These are phyloP conservation scores for Helenozyma rhizophorensis DNA, from an alignment of 805 yeast species.

Conservation along the genomic window DNA sequence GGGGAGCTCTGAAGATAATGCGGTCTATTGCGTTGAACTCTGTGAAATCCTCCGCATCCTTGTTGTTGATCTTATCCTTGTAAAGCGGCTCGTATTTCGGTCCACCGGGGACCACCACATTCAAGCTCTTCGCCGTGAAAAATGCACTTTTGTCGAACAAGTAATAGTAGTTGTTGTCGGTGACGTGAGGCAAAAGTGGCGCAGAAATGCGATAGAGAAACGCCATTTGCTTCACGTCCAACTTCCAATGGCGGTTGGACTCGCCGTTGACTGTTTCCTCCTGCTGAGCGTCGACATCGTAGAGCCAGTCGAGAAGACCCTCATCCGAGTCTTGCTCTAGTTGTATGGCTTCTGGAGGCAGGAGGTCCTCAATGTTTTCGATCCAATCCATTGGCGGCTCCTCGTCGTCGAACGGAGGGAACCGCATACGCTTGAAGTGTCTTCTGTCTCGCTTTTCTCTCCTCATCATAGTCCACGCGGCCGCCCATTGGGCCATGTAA, in stretches of 20 bases:
- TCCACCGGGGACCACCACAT: constrained; percentile 88
- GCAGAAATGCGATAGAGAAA: constrained; percentile 61
- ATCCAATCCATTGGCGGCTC: constrained; percentile 86
- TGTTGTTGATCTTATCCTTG: constrained; percentile 53
- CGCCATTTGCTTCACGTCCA: constrained; percentile 59
- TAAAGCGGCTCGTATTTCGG: constrained; percentile 89
- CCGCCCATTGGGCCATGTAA: constrained; percentile 92
- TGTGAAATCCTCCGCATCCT: constrained; percentile 70
- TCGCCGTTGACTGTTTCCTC: constrained; percentile 61
- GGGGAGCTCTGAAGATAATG: constrained; percentile 71
- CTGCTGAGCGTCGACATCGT: constrained; percentile 63
- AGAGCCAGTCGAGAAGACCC: constrained; percentile 77
- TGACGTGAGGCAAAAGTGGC: constrained; percentile 62
- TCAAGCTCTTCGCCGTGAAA: constrained; percentile 86
- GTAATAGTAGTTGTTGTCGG: constrained; percentile 58
- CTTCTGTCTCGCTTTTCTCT: constrained; percentile 87
- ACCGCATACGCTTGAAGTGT: constrained; percentile 86
- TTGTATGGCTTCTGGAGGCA: constrained; percentile 67
- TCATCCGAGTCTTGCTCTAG: constrained; percentile 55
- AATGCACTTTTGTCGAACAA: constrained; percentile 77
- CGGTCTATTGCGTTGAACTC: constrained; percentile 90
- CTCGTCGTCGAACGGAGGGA: constrained; percentile 97
- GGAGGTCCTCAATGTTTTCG: constrained; percentile 72
- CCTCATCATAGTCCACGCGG: constrained; percentile 90
- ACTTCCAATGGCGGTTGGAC: constrained; percentile 69